Conservation (phyloP, 352 stramenopile species). For the Blastocystis sp. region DNA sequence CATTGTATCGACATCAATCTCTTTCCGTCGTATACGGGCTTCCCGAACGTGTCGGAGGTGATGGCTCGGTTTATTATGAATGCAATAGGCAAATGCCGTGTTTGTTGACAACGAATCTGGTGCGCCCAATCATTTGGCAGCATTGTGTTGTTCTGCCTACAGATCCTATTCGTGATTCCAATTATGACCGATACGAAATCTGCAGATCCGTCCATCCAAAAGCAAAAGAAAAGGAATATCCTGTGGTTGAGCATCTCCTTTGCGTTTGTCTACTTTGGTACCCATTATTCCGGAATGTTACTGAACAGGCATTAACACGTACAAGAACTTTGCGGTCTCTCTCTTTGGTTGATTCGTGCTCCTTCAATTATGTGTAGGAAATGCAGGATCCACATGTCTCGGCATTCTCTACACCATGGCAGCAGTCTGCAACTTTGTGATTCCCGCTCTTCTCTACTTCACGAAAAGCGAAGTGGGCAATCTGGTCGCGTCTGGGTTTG, state of each 20-base stretch:
- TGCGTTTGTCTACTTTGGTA: constrained; percentile 28
- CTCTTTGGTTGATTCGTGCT: not conserved
- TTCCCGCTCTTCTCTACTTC: not conserved
- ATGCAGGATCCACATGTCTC: not conserved
- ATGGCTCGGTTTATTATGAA: not conserved
- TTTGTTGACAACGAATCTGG: not conserved
- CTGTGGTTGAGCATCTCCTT: constrained; percentile 12
- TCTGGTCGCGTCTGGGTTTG: not conserved
- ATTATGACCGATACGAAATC: too few relatives aligned
- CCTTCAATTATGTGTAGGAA: not conserved
- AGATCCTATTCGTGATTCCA: not conserved
- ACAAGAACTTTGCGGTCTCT: constrained; percentile 1
- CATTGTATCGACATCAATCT: constrained; percentile 25
- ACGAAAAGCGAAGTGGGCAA: not conserved
- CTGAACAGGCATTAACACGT: constrained; percentile 5
- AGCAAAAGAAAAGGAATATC: not conserved
- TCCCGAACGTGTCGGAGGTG: not conserved
- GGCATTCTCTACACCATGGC: not conserved
- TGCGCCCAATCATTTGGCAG: not conserved
- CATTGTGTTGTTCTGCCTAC: not conserved
- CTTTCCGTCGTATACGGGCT: constrained; percentile 18
- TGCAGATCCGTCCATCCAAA: too few relatives aligned
- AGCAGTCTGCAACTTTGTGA: not conserved
- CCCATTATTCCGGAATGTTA: not conserved
- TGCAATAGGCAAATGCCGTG: not conserved